These are phyloP conservation scores for Kregervanrija fluxuum DNA, from an alignment of 805 yeast species.

Conservation along the genomic window DNA sequence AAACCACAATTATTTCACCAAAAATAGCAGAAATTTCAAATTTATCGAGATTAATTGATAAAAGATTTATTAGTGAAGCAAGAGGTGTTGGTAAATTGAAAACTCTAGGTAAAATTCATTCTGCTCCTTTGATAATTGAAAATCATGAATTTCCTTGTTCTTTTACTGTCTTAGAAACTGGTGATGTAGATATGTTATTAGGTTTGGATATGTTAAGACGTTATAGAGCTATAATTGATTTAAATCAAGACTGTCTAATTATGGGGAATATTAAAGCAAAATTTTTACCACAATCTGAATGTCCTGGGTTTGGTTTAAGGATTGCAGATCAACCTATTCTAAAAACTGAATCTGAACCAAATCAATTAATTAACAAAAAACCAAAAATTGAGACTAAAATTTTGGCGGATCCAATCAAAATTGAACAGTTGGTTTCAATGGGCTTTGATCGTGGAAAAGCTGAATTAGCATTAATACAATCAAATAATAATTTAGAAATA, in stretches of 20 bases:
- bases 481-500: conserved; percentile 73
- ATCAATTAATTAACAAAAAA: not conserved
- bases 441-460: conserved; percentile 70
- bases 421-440: conserved; percentile 45
- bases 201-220: conserved; percentile 91
- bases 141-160: conserved; percentile 56
- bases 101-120: conserved; percentile 79
- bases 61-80: conserved; percentile 73
- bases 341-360: too few species aligned
- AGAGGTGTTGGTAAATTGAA: conserved; percentile 82
- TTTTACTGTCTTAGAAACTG: conserved; percentile 65
- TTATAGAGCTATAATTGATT: conserved; percentile 76
- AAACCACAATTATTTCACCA: conserved; percentile 76
- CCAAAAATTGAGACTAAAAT: not conserved
- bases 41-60: conserved; percentile 67
- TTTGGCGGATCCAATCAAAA: not conserved
- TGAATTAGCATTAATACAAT: conserved; percentile 50
- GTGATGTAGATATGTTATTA: conserved; percentile 58
- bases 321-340: too few species aligned
- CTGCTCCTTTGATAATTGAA: conserved; percentile 79
- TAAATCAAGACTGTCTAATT: conserved; percentile 53
- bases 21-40: conserved; percentile 67
- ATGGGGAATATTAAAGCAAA: conserved; percentile 69
- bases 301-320: conserved; percentile 30
- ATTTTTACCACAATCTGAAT: conserved; percentile 68